A percentile compares a stretch with the other conserved stretches of the same genome.
phyloP scores from a whole-genome alignment of 176 grass and related monocot genomes.

The Rhynchospora pubera region DNA sequence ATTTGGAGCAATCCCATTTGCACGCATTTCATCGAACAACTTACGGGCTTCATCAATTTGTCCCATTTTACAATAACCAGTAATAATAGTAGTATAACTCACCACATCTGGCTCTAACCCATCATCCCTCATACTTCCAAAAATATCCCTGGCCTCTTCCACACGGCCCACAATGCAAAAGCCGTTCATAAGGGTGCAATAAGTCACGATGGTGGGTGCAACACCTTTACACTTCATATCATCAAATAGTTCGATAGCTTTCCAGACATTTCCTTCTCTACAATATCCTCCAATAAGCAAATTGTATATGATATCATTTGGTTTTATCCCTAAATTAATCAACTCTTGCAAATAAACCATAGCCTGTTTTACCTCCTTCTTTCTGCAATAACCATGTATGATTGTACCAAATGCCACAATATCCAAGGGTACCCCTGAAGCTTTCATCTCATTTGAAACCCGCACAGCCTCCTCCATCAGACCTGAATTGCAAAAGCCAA shows the following conservation, averaged over 20 bases:
- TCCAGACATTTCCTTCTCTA: conserved; percentile 59
- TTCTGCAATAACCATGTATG: conserved; percentile 76
- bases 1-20: conserved; percentile 56
- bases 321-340: conserved; percentile 48
- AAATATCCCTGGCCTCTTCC: conserved; percentile 60
- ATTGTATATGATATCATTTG: conserved; percentile 72
- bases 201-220: conserved; percentile 57
- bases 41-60: conserved; percentile 66
- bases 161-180: conserved; percentile 61
- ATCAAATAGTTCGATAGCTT: conserved; percentile 49
- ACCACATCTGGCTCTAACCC: conserved; percentile 52
- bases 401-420: conserved; percentile 64
- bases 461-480: conserved; percentile 56
- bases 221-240: conserved; percentile 67
- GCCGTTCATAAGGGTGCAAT: conserved; percentile 63
- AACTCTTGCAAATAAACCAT: conserved; percentile 52
- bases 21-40: conserved; percentile 60
- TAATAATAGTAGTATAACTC: conserved; percentile 69
- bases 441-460: conserved; percentile 55
- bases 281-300: conserved; percentile 76
- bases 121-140: conserved; percentile 37
- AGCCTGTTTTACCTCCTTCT: conserved; percentile 69
- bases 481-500: conserved; percentile 56
- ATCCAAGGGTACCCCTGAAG: conserved; percentile 53
- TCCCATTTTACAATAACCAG: conserved; percentile 65